Evolutionary conservation across 108 stramenopile genomes (phyloP).

Genomic region (Skeletonema potamos): DNA sequence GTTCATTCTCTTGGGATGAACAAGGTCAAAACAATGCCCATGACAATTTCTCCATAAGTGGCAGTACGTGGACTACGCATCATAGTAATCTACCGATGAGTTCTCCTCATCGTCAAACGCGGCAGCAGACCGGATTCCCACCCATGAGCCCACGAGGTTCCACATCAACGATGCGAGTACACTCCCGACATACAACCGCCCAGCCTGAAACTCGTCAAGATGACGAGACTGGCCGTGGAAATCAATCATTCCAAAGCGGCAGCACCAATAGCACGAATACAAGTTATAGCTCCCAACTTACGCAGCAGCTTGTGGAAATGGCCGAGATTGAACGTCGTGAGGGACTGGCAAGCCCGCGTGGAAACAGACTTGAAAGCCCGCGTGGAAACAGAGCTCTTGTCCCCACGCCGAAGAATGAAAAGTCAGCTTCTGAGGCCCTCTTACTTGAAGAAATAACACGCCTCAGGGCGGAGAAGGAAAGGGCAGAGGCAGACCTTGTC

Average conservation of each 20-base stretch:
- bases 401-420: neutral
- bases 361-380: neutral
- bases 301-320: slow-evolving; percentile 1
- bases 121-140: neutral
- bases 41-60: neutral
- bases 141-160: neutral
- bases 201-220: neutral
- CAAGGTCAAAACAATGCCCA: neutral
- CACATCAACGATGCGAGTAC: neutral
- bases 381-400: neutral
- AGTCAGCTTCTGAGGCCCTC: neutral
- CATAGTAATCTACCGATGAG: neutral
- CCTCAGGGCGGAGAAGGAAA: slow-evolving; percentile 10
- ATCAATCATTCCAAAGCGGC: neutral
- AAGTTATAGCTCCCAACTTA: neutral
- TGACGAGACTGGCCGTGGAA: neutral
- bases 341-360: neutral
- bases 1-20: neutral
- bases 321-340: neutral
- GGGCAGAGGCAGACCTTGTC: slow-evolving; percentile 3
- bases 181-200: neutral
- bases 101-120: neutral
- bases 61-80: neutral
- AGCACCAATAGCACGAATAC: slow-evolving; percentile 3
- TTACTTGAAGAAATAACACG: slow-evolving; percentile 2